phyloP scores from a whole-genome alignment of 2,329 filamentous ascomycete species.

The Chaetothyriales sp. region DNA sequence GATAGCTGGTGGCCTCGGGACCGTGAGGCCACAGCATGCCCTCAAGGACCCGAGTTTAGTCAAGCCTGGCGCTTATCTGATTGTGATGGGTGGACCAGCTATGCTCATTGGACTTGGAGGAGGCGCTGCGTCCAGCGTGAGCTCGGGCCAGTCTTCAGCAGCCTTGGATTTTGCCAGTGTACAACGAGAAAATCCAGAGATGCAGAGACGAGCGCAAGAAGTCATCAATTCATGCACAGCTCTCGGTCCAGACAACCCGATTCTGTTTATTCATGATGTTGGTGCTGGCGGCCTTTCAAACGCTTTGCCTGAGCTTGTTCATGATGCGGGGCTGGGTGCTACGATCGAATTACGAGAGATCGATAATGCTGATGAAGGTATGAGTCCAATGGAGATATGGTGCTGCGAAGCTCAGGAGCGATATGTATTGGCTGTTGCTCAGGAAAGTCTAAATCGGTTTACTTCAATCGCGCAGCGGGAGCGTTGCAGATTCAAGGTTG shows the following conservation, averaged over 20 bases:
- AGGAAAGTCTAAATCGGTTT: conserved; percentile 59
- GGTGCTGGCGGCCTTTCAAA: conserved; percentile 79
- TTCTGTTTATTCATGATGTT: conserved; percentile 94
- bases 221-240: conserved; percentile 90
- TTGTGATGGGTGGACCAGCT: conserved; percentile 86
- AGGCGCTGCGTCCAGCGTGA: conserved; percentile 81
- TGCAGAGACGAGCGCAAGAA: conserved; percentile 89
- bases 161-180: conserved; percentile 96
- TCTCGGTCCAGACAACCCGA: conserved; percentile 71
- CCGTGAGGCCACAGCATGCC: conserved; percentile 77
- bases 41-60: conserved; percentile 70
- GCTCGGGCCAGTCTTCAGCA: conserved; percentile 73
- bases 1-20: conserved; percentile 91
- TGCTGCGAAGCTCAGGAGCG: conserved; percentile 94
- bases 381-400: conserved; percentile 96
- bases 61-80: conserved; percentile 70
- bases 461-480: conserved; percentile 60
- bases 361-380: conserved; percentile 73
- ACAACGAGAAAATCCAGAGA: conserved; percentile 90
- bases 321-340: conserved; percentile 81
- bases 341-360: conserved; percentile 89
- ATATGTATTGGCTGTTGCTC: conserved; percentile 80
- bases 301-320: conserved; percentile 75
- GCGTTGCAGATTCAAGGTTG: conserved; percentile 81
- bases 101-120: conserved; percentile 97